Conservation (phyloP, 177 flowering plant genomes). For the Tripterygium wilfordii region DNA sequence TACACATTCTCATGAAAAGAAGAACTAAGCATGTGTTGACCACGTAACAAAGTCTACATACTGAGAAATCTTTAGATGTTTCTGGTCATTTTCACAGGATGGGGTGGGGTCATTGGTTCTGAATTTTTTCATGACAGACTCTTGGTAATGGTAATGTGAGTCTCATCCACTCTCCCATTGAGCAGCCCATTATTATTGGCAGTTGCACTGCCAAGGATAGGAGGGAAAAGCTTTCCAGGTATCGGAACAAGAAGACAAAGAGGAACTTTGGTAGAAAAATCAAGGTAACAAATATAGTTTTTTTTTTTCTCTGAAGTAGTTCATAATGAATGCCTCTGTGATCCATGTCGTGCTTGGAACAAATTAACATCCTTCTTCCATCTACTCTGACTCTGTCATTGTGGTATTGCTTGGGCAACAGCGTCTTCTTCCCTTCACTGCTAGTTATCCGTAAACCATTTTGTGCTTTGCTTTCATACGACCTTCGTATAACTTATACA, state of each 20-base stretch:
- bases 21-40: constrained; percentile 14
- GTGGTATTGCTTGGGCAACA: too few relatives aligned
- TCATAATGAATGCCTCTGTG: neutral
- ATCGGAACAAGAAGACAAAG: constrained; percentile 82
- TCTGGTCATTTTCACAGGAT: constrained; percentile 46
- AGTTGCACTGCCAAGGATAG: constrained; percentile 65
- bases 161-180: constrained; percentile 35
- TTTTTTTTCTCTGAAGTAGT: neutral
- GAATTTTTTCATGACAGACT: constrained; percentile 74
- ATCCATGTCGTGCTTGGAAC: too few relatives aligned
- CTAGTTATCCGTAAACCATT: neutral
- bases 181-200: constrained; percentile 31
- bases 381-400: too few relatives aligned
- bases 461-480: too few relatives aligned
- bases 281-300: constrained; percentile 46
- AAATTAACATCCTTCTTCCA: too few relatives aligned
- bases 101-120: constrained; percentile 55
- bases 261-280: constrained; percentile 94
- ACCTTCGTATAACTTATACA: too few relatives aligned
- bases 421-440: too few relatives aligned
- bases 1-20: neutral
- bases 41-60: constrained; percentile 19
- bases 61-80: constrained; percentile 45
- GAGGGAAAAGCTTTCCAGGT: constrained; percentile 80
- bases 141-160: constrained; percentile 54